phyloP scores from a whole-genome alignment of 2,329 filamentous ascomycete species.

The Pestalotiopsis sp. region DNA sequence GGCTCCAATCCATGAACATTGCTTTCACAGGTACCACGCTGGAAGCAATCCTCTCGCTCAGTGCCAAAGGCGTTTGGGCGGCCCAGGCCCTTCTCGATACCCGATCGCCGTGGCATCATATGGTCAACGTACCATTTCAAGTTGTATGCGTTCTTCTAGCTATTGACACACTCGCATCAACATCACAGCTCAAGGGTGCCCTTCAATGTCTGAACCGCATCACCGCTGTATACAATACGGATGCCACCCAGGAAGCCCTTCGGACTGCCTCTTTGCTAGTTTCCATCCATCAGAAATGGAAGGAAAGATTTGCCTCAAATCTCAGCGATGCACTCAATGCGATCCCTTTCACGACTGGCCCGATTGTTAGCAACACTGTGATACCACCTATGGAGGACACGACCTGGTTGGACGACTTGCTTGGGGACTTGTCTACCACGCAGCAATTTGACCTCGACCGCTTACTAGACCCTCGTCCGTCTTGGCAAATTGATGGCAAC shows the following conservation, averaged over 20 bases:
- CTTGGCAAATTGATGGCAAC: constrained; percentile 2
- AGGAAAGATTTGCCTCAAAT: constrained; percentile 7
- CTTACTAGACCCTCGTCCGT: neutral
- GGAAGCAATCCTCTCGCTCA: constrained; percentile 50
- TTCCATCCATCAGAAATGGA: constrained; percentile 41
- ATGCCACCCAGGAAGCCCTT: constrained; percentile 54
- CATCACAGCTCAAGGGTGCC: constrained; percentile 51
- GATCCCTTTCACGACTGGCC: neutral
- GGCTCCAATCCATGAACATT: constrained; percentile 53
- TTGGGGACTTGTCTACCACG: constrained; percentile 1
- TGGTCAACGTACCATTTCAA: constrained; percentile 63
- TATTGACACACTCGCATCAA: constrained; percentile 53
- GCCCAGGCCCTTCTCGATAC: constrained; percentile 47
- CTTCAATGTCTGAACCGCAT: constrained; percentile 50
- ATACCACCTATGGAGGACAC: neutral
- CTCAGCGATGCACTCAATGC: neutral
- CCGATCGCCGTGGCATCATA: constrained; percentile 59
- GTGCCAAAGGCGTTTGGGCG: constrained; percentile 46
- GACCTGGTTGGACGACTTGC: neutral
- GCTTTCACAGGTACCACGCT: constrained; percentile 42
- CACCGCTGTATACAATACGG: constrained; percentile 45
- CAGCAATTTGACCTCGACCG: constrained; percentile 5
- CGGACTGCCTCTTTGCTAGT: constrained; percentile 58
- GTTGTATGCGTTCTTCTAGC: constrained; percentile 58
- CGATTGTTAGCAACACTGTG: neutral